Percentiles rank a stretch among this genome's conserved stretches.
Evolutionary conservation across 139 green algal species (phyloP).

Genomic region (Tetratostichococcus sp.): DNA sequence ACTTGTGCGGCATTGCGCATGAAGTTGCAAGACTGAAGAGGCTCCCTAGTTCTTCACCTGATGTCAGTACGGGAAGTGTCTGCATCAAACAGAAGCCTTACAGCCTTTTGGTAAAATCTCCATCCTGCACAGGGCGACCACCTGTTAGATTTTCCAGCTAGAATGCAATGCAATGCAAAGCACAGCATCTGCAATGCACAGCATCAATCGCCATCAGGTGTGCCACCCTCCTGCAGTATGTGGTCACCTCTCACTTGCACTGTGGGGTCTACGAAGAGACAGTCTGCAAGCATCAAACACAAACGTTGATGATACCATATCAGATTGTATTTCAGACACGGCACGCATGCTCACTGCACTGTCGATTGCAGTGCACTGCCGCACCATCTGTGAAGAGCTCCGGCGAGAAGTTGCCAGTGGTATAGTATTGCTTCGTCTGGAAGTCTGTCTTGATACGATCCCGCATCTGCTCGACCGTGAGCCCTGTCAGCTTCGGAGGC

Average conservation of each 20-base stretch:
- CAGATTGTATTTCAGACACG: no score
- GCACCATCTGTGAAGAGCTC: neutral
- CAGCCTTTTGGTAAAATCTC: conserved; percentile 38
- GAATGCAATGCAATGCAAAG: no score
- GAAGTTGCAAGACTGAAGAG: no score
- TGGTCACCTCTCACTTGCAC: neutral
- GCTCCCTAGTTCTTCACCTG: conserved; percentile 20
- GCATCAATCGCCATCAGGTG: neutral
- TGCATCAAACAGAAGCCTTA: conserved; percentile 50
- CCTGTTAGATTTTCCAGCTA: no score
- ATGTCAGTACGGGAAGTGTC: conserved; percentile 37
- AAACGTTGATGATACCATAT: neutral
- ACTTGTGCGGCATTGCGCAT: neutral
- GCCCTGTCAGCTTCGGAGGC: neutral
- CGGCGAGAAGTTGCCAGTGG: conserved; percentile 21
- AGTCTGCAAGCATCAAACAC: neutral
- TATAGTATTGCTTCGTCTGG: conserved; percentile 38
- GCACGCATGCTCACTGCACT: no score
- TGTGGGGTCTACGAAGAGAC: neutral
- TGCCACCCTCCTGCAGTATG: no score
- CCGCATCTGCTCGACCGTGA: neutral
- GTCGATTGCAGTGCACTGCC: no score
- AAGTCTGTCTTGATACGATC: conserved; percentile 7
- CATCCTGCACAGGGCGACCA: no score
- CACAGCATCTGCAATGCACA: neutral